Conservation (phyloP, 2,329 filamentous ascomycete genomes). For the Achaetomium macrosporum region DNA sequence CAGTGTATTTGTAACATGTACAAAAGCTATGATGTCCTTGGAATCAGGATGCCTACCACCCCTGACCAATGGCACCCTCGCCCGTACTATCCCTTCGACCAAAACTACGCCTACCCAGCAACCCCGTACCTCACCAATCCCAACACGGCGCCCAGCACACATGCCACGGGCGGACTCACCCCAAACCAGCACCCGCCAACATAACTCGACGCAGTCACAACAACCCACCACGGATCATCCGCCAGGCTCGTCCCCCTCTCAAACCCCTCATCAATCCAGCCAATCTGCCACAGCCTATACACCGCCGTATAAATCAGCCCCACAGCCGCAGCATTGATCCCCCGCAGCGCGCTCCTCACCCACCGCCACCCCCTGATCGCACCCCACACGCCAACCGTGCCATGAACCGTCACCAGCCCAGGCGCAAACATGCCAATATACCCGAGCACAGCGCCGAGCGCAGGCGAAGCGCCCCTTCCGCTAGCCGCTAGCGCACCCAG, state of each 20-base stretch:
- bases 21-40: not conserved
- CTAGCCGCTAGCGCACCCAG: constrained; percentile 46
- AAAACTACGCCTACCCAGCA: constrained; percentile 21
- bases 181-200: constrained; percentile 44
- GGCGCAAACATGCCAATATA: constrained; percentile 49
- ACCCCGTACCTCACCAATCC: constrained; percentile 43
- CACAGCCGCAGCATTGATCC: constrained; percentile 55
- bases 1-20: not conserved
- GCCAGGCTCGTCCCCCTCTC: constrained; percentile 47
- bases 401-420: constrained; percentile 43
- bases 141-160: constrained; percentile 41
- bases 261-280: constrained; percentile 47
- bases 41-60: too few relatives aligned
- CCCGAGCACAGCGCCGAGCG: constrained; percentile 45
- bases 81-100: too few relatives aligned
- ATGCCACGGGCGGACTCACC: constrained; percentile 37
- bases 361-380: constrained; percentile 39
- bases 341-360: constrained; percentile 46
- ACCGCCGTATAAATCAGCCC: constrained; percentile 60
- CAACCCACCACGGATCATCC: constrained; percentile 58
- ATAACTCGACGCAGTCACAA: constrained; percentile 46
- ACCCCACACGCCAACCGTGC: constrained; percentile 51
- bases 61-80: too few relatives aligned
- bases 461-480: constrained; percentile 32
- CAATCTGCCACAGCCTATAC: constrained; percentile 55